Percentiles rank a stretch among this genome's conserved stretches.
Conservation (phyloP, 768 basidiomycete species). For the Tylopilus intermedius region DNA sequence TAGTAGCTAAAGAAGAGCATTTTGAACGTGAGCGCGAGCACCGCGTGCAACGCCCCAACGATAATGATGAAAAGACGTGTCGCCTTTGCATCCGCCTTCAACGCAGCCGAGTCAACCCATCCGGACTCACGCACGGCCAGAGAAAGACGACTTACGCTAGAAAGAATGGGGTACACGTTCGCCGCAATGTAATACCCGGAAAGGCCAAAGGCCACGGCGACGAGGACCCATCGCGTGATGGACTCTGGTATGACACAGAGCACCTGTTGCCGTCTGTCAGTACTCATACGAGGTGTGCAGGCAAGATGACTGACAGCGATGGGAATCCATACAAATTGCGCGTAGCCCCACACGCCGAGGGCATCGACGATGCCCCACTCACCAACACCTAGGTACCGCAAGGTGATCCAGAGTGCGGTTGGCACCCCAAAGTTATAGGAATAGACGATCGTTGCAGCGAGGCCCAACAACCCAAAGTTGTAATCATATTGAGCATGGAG, state of each 20-base stretch:
- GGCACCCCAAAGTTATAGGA: slow-evolving; percentile 82
- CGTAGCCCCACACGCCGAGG: slow-evolving; percentile 76
- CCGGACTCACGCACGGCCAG: not conserved
- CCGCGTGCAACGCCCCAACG: slow-evolving; percentile 71
- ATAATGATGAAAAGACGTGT: slow-evolving; percentile 77
- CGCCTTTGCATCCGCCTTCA: slow-evolving; percentile 80
- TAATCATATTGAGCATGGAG: slow-evolving; percentile 59
- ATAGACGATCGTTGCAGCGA: slow-evolving; percentile 82
- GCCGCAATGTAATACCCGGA: slow-evolving; percentile 84
- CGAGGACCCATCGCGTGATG: slow-evolving; percentile 76
- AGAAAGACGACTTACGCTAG: slow-evolving; percentile 50
- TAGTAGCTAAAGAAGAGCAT: slow-evolving; percentile 61
- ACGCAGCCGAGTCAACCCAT: not conserved
- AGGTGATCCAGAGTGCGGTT: slow-evolving; percentile 73
- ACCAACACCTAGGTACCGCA: slow-evolving; percentile 82
- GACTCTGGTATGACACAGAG: slow-evolving; percentile 84
- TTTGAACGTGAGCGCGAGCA: slow-evolving; percentile 82
- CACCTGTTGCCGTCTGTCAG: slow-evolving; percentile 42
- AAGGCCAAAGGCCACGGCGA: slow-evolving; percentile 63
- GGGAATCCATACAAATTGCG: slow-evolving; percentile 83
- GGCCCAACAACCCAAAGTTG: slow-evolving; percentile 79
- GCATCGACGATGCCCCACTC: slow-evolving; percentile 89
- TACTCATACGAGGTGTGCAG: not conserved
- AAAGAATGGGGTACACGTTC: slow-evolving; percentile 88
- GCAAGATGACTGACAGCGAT: slow-evolving; percentile 55